Evolutionary conservation across 306 rosid genomes (phyloP).

Genomic region (Lablab purpureus): DNA sequence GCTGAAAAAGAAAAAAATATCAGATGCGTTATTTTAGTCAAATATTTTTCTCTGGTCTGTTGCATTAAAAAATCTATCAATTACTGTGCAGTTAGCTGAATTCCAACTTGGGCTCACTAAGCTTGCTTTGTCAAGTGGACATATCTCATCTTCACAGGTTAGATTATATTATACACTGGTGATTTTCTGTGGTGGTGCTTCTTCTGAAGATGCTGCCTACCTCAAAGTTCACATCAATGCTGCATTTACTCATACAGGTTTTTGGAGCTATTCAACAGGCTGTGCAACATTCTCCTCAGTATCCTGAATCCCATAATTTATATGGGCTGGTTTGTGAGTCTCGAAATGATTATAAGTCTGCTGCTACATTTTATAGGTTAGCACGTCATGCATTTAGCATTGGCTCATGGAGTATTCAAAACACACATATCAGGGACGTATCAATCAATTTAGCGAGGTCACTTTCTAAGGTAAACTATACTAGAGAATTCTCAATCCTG

Average conservation of each 20-base stretch:
- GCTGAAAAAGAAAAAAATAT: background rate
- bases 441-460: constrained; percentile 86
- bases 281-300: constrained; percentile 81
- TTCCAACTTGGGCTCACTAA: constrained; percentile 92
- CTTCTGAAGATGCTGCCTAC: constrained; percentile 21
- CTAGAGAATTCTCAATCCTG: constrained; percentile 36
- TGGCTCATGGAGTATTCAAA: constrained; percentile 53
- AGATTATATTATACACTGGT: constrained; percentile 39
- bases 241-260: constrained; percentile 61
- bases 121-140: constrained; percentile 83
- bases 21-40: constrained; percentile 12
- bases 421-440: constrained; percentile 63
- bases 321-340: constrained; percentile 86
- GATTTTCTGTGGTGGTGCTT: constrained; percentile 23
- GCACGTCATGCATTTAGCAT: constrained; percentile 68
- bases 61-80: constrained; percentile 24
- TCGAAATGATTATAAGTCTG: constrained; percentile 75
- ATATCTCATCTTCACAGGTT: constrained; percentile 91
- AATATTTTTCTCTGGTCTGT: constrained; percentile 4
- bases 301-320: constrained; percentile 90
- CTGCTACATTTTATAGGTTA: constrained; percentile 71
- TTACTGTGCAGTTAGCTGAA: constrained; percentile 78
- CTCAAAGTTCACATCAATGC: constrained; percentile 34
- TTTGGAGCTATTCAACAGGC: constrained; percentile 95
- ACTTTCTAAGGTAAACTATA: constrained; percentile 65